Percentiles rank a stretch among this genome's conserved stretches.
phyloP scores from a whole-genome alignment of 148 eudicot species.

The Gaultheria prostrata region DNA sequence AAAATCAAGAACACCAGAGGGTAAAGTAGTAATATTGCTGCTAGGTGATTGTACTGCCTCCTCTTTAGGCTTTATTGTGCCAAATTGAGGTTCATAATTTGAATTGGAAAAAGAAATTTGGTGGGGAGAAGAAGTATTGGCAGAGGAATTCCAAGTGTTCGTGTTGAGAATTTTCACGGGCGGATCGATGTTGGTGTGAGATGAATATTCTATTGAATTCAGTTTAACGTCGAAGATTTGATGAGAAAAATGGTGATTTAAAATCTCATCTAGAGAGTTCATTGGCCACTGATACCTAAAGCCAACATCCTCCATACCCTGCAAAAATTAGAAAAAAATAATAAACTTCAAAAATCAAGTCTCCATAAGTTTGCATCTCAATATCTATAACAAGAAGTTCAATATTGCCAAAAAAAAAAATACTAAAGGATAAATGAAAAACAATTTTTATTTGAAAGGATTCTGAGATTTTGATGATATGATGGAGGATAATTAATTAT shows the following conservation, averaged over 20 bases:
- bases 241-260: conserved; percentile 22
- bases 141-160: conserved; percentile 16
- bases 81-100: conserved; percentile 24
- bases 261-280: conserved; percentile 45
- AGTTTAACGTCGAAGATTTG: conserved; percentile 29
- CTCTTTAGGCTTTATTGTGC: conserved; percentile 34
- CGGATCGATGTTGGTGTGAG: conserved; percentile 18
- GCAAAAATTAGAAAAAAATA: not conserved
- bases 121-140: conserved; percentile 12
- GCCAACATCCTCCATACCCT: conserved; percentile 60
- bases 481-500: too few relatives aligned
- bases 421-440: too few relatives aligned
- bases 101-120: conserved; percentile 32
- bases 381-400: too few relatives aligned
- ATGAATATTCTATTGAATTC: conserved; percentile 7
- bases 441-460: too few relatives aligned
- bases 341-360: too few relatives aligned
- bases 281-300: conserved; percentile 40
- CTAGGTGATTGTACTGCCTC: conserved; percentile 25
- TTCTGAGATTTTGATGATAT: too few relatives aligned
- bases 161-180: conserved; percentile 32
- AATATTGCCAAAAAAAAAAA: too few relatives aligned
- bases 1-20: conserved; percentile 23
- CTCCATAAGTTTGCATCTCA: not conserved
- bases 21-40: conserved; percentile 13